Evolutionary conservation across 2,329 filamentous ascomycete genomes (phyloP), one percentile per base, ranked within the genome.

Genomic region (Colletotrichum destructivum): DNA sequence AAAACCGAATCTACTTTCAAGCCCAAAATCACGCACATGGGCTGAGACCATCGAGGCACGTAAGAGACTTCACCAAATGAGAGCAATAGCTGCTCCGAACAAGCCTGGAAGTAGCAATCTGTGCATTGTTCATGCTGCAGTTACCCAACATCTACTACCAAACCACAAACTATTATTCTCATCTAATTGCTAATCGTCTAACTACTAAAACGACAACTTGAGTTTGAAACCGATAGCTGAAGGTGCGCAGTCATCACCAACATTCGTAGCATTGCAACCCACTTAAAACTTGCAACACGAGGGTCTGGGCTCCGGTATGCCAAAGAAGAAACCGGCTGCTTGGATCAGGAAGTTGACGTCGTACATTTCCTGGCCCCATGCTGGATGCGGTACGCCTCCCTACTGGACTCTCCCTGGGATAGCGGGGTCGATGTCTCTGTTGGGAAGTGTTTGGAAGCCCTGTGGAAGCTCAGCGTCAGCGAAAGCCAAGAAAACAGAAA

Each of bases 241-340:
- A 44, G 40, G 4, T 59, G 38, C 23, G 2, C 1, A 59, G 38
- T 44, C 23, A 44, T 59, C 2, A 59, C 18, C 38, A 59, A 46
- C 35, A 44, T 59, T 46, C 6, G n/a, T 59, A 59, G 56, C 4
- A 59, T 59, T 46, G 26, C 57, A 61, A 38, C 23, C 44, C 44
- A 47, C 44, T 49, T 3, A n/a, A 61, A 61, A 49, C 57, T 61
- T 49, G 57, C 57, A 61, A 47, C 3, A 38, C 57, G 35, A 47
- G 23, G 23, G 23, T 26, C 23, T 26, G 44, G 42, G 23, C 35
- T 61, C 44, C 44, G 3, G 57, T 61, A 49, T 61, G 26, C 57
- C 57, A 61, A 61, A 61, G 57, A 61, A 61, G 44, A 49, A 61
- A 61, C 57, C 57, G 44, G 57, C 40, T 49, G 57, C 44, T 61